A percentile compares a stretch with the other conserved stretches of the same genome.
Evolutionary conservation across 2,329 filamentous ascomycete species (phyloP).

Genomic region (Ambrosiella xylebori): DNA sequence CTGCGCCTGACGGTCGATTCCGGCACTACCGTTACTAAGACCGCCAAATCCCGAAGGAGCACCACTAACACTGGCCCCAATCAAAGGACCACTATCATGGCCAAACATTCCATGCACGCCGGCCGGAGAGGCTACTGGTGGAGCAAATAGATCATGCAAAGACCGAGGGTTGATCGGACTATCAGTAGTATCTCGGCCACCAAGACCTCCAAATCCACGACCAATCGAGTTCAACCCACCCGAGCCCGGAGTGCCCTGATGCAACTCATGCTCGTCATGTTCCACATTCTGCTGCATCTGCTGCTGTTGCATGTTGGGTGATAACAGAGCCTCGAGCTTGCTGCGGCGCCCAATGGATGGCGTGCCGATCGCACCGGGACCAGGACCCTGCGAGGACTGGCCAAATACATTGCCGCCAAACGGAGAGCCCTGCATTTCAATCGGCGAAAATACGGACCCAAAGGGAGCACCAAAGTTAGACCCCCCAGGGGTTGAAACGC

Average conservation of each 20-base stretch:
- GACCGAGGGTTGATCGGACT: not conserved
- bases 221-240: conserved; percentile 43
- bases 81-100: not conserved
- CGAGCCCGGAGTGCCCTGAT: conserved; percentile 38
- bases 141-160: not conserved
- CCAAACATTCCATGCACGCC: not conserved
- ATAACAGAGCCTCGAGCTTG: conserved; percentile 77
- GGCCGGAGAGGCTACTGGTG: conserved; percentile 15
- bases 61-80: not conserved
- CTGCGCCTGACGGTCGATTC: conserved; percentile 25
- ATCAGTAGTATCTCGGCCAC: not conserved
- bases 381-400: conserved; percentile 29
- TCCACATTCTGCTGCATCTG: conserved; percentile 60
- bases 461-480: conserved; percentile 38
- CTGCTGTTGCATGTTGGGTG: conserved; percentile 63
- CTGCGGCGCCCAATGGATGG: conserved; percentile 59
- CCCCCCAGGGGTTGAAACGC: not conserved
- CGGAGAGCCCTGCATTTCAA: conserved; percentile 56
- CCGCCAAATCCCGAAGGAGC: conserved; percentile 1
- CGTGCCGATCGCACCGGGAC: conserved; percentile 34
- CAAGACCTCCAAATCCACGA: conserved; percentile 22
- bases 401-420: conserved; percentile 57
- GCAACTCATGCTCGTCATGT: conserved; percentile 47
- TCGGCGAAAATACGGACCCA: conserved; percentile 64
- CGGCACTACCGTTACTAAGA: conserved; percentile 14